These are phyloP conservation scores for Xeromyces bisporus DNA, from an alignment of 495 filamentous ascomycete species.

Conservation along the genomic window DNA sequence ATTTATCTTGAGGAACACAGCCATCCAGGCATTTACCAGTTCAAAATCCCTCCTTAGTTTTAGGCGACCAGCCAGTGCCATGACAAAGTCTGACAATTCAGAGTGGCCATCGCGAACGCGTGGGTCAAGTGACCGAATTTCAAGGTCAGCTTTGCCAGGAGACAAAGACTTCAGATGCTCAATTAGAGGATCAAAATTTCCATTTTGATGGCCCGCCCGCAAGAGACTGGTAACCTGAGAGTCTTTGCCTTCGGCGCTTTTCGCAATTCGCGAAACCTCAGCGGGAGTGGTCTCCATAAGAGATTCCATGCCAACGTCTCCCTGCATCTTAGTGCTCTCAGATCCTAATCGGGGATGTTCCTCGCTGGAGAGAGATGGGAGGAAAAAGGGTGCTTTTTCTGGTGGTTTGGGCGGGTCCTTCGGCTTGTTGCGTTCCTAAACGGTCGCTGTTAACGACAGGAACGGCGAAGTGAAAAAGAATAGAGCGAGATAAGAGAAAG, in stretches of 20 bases:
- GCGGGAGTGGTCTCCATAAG: conserved; percentile 19
- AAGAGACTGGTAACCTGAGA: conserved; percentile 45
- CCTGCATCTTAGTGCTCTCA: conserved; percentile 5
- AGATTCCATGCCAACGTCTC: conserved; percentile 22
- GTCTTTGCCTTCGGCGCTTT: conserved; percentile 18
- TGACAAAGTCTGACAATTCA: conserved; percentile 54
- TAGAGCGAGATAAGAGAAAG: neutral
- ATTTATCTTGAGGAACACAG: conserved; percentile 71
- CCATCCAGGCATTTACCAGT: conserved; percentile 90
- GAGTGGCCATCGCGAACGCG: conserved; percentile 22
- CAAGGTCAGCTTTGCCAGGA: conserved; percentile 70
- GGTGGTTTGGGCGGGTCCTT: conserved; percentile 80
- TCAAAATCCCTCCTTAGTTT: conserved; percentile 64
- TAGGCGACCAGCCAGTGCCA: conserved; percentile 53
- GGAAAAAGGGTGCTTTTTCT: conserved; percentile 91
- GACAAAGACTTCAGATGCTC: conserved; percentile 60
- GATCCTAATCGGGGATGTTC: conserved; percentile 10
- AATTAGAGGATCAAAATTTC: conserved; percentile 40
- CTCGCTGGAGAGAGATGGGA: conserved; percentile 47
- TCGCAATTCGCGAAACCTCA: conserved; percentile 37
- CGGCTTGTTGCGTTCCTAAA: conserved; percentile 72
- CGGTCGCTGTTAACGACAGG: conserved; percentile 3
- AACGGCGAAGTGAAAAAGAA: neutral
- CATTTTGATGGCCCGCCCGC: conserved; percentile 17
- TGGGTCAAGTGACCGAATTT: conserved; percentile 61